Evolutionary conservation across 1,139 yeast species (phyloP), one percentile per base, ranked within the genome.

Genomic region (Kluyveromyces sp.): DNA sequence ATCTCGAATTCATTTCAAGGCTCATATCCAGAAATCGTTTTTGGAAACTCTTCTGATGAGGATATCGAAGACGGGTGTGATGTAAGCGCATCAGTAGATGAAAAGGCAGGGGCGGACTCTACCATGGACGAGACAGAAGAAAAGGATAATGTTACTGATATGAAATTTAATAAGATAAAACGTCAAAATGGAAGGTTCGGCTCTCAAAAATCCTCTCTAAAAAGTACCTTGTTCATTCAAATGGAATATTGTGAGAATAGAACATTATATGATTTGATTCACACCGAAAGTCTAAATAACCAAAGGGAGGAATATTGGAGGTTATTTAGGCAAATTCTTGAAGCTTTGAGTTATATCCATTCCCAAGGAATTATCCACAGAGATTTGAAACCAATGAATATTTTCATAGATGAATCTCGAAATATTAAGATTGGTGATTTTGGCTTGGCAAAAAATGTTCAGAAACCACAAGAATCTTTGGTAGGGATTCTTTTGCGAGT

Each of bases 171-270:
- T 27, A 32, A 37, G 21, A 35, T 41, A 10, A 45, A 30, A 36
- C 39, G 43, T 7, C 5, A 10, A 28, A 7, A 42, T 45, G 43
- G 47, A 49, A 36, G 36, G 43, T 5, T 31, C 10, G 6, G 3
- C 35, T 31, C 25, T 40, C 21, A 37, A 39, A 30, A 25, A 33
- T 7, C 54, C 56, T 36, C 21, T 15, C 58, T 52, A 39, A 68
- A 69, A 57, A 79, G 78, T 67, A 90, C 75, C 39, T 71, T 74
- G 52, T 94, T 71, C 60, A 92, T 94, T 53, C 98, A 94, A 61
- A 94, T 94, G 99, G 98, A 94, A 63, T 94, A 92, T 61, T 94
- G 98, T 67, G 98, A 94, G 58, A 92, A 92, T 59, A 87, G 87
- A 50, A 92, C 98, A 0, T 67, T 94, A 35, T 76, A 78, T 43